Evolutionary conservation across 805 yeast genomes (phyloP), one percentile per base, ranked within the genome.

Genomic region (Yarrowia alimentaria): DNA sequence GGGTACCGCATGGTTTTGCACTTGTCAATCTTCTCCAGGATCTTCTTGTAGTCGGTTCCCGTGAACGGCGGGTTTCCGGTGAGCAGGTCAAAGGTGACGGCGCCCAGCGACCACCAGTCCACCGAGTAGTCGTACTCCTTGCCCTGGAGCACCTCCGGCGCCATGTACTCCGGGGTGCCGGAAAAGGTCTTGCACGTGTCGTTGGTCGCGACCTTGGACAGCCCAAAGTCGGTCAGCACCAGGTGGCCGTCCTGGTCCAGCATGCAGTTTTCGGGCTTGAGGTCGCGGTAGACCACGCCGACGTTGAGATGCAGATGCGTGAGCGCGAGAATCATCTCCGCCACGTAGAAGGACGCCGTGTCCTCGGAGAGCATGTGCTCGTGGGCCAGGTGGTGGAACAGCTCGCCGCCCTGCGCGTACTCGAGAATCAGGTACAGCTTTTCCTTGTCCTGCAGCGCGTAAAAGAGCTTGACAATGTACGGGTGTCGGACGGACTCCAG

Each of bases 81-180:
- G 45, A 88, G 70, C 76, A 88, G 75, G 63, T 89, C 95, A 60
- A 69, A 85, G 42, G 82, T 69, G 6, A 88, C 82, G 38, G 95
- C 84, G 0, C 96, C 96, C 25, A 89, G 68, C 0, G 95, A 86
- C 88, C 95, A 88, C 85, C 95, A 87, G 64, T 88, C 96, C 42
- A 89, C 93, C 24, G 80, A 74, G 50, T 78, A 82, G 58, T 83
- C 88, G 64, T 88, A 89, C 13, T 80, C 78, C 58, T 81, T 76
- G 17, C 95, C 95, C 53, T 76, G 78, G 20, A 88, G 69, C 24
- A 89, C 83, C 63, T 88, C 96, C 2, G 96, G 96, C 0, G 96
- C 96, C 81, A 88, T 84, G 59, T 84, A 84, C 61, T 84, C 88
- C 0, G 89, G 86, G 0, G 93, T 84, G 1, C 93, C 93, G 47